Conservation (phyloP, 257 asterid genomes). For the Cordia subcordata region DNA sequence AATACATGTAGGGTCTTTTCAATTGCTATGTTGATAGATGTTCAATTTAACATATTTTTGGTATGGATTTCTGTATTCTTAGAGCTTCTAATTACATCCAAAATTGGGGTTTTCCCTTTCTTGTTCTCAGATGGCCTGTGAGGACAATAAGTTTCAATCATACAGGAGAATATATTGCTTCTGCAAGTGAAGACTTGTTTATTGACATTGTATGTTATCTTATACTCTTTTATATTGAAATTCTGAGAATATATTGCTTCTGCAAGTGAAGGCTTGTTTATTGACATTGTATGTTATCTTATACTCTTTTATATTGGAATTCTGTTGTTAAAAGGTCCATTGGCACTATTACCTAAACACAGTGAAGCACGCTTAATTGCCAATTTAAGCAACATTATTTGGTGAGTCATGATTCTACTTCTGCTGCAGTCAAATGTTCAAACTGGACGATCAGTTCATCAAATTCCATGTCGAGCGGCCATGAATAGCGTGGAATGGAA, state of each 20-base stretch:
- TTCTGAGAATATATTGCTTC: constrained; percentile 81
- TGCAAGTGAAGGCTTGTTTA: constrained; percentile 93
- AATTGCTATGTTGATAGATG: neutral
- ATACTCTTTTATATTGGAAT: constrained; percentile 6
- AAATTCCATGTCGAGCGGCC: constrained; percentile 93
- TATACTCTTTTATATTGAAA: constrained; percentile 5
- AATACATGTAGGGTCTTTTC: neutral
- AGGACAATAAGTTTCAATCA: constrained; percentile 93
- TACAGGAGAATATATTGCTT: constrained; percentile 92
- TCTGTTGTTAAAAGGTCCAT: constrained; percentile 16
- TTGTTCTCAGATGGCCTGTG: constrained; percentile 82
- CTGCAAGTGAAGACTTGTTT: constrained; percentile 95
- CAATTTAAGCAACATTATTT: neutral
- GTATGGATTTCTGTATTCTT: neutral
- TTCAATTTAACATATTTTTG: neutral
- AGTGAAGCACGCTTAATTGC: neutral
- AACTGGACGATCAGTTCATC: constrained; percentile 82
- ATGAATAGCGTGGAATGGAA: constrained; percentile 99
- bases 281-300: constrained; percentile 70
- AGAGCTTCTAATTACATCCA: constrained; percentile 1
- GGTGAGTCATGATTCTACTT: constrained; percentile 10
- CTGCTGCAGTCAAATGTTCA: constrained; percentile 63
- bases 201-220: constrained; percentile 73
- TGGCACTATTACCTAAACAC: neutral
- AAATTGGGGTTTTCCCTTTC: constrained; percentile 9